phyloP scores from a whole-genome alignment of 2,329 filamentous ascomycete genomes.

The Albophoma yamanashiensis region DNA sequence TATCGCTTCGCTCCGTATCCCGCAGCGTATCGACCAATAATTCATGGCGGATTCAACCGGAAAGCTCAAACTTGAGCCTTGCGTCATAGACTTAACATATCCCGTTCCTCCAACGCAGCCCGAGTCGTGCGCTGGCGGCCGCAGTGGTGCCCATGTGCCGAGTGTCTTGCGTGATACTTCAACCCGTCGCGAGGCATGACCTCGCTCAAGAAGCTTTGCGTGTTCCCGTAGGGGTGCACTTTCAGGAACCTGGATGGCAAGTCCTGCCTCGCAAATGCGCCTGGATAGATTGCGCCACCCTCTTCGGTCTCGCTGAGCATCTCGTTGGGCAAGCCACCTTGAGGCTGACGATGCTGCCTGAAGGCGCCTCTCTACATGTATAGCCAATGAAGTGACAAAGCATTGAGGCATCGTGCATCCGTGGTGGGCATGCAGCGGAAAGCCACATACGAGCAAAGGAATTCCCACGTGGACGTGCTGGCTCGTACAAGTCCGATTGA shows the following conservation, averaged over 20 bases:
- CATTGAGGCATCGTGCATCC: neutral
- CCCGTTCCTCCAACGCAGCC: neutral
- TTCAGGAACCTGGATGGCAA: neutral
- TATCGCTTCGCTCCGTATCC: neutral
- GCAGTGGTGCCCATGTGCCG: neutral
- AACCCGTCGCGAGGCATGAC: neutral
- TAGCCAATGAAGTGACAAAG: neutral
- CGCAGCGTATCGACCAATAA: neutral
- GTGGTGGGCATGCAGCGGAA: neutral
- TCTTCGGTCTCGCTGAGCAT: neutral
- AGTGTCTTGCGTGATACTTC: neutral
- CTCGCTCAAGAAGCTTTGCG: neutral
- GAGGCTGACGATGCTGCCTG: neutral
- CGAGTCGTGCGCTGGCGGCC: neutral
- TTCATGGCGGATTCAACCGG: neutral
- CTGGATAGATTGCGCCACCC: neutral
- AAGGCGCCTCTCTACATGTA: neutral
- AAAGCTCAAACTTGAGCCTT: neutral
- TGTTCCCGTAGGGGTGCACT: neutral
- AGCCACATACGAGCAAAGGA: conserved; percentile 1
- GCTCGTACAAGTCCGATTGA: neutral
- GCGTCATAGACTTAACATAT: neutral
- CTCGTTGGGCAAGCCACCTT: neutral
- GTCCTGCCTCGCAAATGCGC: neutral
- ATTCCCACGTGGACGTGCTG: neutral